Evolutionary conservation across 1,139 yeast species (phyloP).

Genomic region (Debaryomyces nepalensis): DNA sequence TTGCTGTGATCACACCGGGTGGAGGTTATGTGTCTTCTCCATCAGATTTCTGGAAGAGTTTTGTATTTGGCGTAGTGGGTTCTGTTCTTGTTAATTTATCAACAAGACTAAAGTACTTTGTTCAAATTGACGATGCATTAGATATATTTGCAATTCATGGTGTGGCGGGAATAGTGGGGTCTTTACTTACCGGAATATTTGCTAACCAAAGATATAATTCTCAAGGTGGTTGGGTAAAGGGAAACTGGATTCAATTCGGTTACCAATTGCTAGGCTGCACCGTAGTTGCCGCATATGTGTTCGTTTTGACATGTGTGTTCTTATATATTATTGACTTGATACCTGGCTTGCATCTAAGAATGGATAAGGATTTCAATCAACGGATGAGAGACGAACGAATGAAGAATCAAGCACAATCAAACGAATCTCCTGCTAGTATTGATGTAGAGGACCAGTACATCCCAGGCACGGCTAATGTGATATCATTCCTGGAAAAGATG

Average conservation of each 20-base stretch:
- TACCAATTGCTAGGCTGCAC: conserved; percentile 52
- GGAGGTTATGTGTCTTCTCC: conserved; percentile 49
- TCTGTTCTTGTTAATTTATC: conserved; percentile 43
- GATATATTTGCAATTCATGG: conserved; percentile 55
- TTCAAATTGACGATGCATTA: conserved; percentile 48
- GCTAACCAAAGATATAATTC: conserved; percentile 39
- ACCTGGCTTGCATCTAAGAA: conserved; percentile 53
- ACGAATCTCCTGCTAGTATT: conserved; percentile 10
- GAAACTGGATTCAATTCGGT: conserved; percentile 53
- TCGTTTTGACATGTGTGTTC: conserved; percentile 39
- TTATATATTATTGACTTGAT: conserved; percentile 47
- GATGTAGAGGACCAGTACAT: conserved; percentile 28
- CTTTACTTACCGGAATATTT: conserved; percentile 48
- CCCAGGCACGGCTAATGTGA: conserved; percentile 15
- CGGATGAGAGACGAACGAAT: conserved; percentile 29
- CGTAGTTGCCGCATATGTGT: conserved; percentile 46
- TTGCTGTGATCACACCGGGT: conserved; percentile 51
- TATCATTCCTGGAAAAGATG: conserved; percentile 30
- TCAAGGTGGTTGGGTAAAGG: conserved; percentile 54
- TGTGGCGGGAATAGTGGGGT: conserved; percentile 48
- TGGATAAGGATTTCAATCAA: conserved; percentile 46
- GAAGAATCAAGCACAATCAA: conserved; percentile 10
- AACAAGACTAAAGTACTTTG: conserved; percentile 46
- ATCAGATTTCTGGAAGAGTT: conserved; percentile 46
- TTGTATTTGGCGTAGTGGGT: conserved; percentile 47